Base-by-base conservation (phyloP, 116 monocot genomes). In the Cymodocea nodosa region DNA sequence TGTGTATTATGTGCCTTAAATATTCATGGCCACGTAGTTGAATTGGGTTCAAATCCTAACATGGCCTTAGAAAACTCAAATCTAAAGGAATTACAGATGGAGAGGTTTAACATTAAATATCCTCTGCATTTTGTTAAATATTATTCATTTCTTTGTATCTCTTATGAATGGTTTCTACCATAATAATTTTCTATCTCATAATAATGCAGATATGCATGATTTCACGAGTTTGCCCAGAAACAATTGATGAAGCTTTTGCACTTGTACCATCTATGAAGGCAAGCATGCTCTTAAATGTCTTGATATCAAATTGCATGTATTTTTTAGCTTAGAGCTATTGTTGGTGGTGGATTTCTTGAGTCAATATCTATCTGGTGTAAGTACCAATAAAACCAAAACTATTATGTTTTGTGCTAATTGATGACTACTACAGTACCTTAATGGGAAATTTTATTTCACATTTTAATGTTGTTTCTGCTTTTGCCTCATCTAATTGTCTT, bases 201-300 rank as follows among this genome's bases (percentile, higher is more conserved):
- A 30, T 54, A 16, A n/a, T 75, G 73, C 78, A 94, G 94, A 81
- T 89, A 60, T 94, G 94, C 77, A 84, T 94, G 94, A 87, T 94
- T 69, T 84, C 81, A 30, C 89, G 89, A 44, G 50, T 73, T 68
- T 77, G 74, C 44, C 86, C 89, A 25, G 94, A 89, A 54, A 82
- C 78, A 52, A 34, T 73, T 59, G 94, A 89, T 24, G 89, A 89
- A 72, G 80, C 77, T 71, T 89, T 84, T 84, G 94, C 82, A 22
- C 78, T 94, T 56, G 66, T 94, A 78, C 86, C 94, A 17, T 89
- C 94, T 39, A 73, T 89, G 56, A 89, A 89, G 89, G 93, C 84
- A 71, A 70, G 66, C 24, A 48, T 53, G n/a, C 8, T 30, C 8
- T 30, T 15, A 12, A 15, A 24, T 25, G 51, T 60, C 17, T 7